Conservation (phyloP, 805 yeast genomes). For the Pichia manshurica region DNA sequence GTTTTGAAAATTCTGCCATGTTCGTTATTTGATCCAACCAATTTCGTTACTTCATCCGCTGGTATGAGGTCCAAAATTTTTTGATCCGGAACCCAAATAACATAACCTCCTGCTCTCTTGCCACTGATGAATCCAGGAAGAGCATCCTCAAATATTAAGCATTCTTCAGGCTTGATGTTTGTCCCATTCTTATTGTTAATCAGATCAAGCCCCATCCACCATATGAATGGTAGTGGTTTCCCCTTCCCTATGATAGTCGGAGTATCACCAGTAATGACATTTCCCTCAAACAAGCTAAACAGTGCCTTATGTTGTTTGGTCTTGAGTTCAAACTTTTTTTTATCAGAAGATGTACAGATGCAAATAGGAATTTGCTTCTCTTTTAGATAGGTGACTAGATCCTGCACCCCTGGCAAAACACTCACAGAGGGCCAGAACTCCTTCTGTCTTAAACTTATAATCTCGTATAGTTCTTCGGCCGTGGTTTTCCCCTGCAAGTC, state of each 20-base stretch:
- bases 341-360: constrained; percentile 80
- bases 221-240: constrained; percentile 91
- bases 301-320: constrained; percentile 59
- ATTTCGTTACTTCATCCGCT: constrained; percentile 40
- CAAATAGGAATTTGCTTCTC: constrained; percentile 67
- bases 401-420: constrained; percentile 82
- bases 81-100: constrained; percentile 92
- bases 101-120: constrained; percentile 71
- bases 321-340: constrained; percentile 57
- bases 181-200: constrained; percentile 49
- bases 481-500: constrained; percentile 51
- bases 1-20: constrained; percentile 53
- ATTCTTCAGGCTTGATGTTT: constrained; percentile 65
- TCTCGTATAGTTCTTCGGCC: constrained; percentile 53
- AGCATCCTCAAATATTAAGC: constrained; percentile 93
- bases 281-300: constrained; percentile 56
- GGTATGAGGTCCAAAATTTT: constrained; percentile 55
- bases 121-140: constrained; percentile 88
- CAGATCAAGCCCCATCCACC: constrained; percentile 72
- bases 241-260: constrained; percentile 77
- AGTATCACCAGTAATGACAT: constrained; percentile 86
- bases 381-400: constrained; percentile 51
- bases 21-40: constrained; percentile 37
- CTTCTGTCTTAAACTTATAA: constrained; percentile 49
- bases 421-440: constrained; percentile 55